phyloP scores from a whole-genome alignment of 768 basidiomycete species.

The Collybia sordida region DNA sequence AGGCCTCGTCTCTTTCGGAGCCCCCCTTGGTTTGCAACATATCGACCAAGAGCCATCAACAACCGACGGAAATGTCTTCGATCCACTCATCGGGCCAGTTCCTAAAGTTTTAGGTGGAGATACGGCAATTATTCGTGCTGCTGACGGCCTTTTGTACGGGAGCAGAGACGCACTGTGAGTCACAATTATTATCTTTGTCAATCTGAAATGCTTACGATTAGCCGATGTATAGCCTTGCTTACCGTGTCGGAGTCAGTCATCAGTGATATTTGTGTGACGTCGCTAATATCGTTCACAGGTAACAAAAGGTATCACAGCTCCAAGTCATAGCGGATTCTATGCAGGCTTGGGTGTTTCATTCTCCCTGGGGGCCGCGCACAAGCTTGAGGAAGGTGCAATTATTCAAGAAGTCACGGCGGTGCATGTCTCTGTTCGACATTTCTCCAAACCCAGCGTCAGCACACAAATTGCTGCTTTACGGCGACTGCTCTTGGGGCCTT shows the following conservation, averaged over 20 bases:
- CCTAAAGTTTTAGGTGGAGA: slow-evolving; percentile 53
- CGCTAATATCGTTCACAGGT: slow-evolving; percentile 23
- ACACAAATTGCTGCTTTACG: slow-evolving; percentile 80
- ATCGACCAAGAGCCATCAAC: slow-evolving; percentile 71
- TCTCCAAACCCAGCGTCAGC: slow-evolving; percentile 60
- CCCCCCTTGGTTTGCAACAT: slow-evolving; percentile 67
- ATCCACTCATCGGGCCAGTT: slow-evolving; percentile 45
- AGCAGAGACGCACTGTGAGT: slow-evolving; percentile 73
- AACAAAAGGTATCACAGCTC: slow-evolving; percentile 65
- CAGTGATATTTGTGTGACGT: not conserved
- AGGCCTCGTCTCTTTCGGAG: slow-evolving; percentile 70
- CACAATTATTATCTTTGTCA: not conserved
- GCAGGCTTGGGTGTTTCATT: slow-evolving; percentile 68
- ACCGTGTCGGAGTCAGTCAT: slow-evolving; percentile 58
- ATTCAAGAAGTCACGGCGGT: slow-evolving; percentile 63
- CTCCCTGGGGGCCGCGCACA: slow-evolving; percentile 57
- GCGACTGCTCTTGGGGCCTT: slow-evolving; percentile 51
- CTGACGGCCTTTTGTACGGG: slow-evolving; percentile 70
- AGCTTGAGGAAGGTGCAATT: slow-evolving; percentile 61
- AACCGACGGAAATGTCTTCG: slow-evolving; percentile 61
- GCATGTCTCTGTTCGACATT: slow-evolving; percentile 61
- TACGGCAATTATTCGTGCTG: slow-evolving; percentile 58
- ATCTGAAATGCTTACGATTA: not conserved
- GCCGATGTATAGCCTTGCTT: slow-evolving; percentile 50
- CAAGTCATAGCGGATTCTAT: slow-evolving; percentile 50